These are phyloP conservation scores for Hanseniaspora lindneri DNA, from an alignment of 805 yeast species.

Conservation along the genomic window DNA sequence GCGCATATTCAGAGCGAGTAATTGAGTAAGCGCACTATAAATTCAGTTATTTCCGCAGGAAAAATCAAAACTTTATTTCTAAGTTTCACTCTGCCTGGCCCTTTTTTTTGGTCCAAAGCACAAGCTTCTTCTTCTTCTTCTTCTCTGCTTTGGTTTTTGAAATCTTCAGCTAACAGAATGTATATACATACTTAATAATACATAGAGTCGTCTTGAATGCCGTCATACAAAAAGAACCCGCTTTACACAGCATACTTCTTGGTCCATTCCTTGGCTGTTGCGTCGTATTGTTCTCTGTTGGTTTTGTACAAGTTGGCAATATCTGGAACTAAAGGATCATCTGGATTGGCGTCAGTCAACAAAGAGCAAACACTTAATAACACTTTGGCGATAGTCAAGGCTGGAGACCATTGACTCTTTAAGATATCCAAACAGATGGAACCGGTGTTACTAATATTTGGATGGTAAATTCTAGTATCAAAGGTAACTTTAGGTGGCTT, in stretches of 20 bases:
- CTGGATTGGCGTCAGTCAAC: constrained; percentile 96
- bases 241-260: constrained; percentile 83
- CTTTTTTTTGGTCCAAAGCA: no score
- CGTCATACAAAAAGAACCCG: not conserved
- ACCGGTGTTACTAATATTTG: constrained; percentile 92
- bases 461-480: constrained; percentile 94
- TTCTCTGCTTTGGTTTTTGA: no score
- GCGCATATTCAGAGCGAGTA: no score
- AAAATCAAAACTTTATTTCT: no score
- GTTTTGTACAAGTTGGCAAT: constrained; percentile 93
- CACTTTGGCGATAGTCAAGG: constrained; percentile 90
- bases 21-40: no score
- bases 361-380: constrained; percentile 87
- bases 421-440: constrained; percentile 92
- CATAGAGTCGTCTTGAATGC: not conserved
- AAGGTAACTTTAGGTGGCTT: constrained; percentile 92
- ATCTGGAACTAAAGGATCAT: constrained; percentile 97
- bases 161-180: no score
- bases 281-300: constrained; percentile 86
- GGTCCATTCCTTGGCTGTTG: constrained; percentile 97
- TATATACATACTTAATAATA: no score
- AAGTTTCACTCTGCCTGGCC: no score
- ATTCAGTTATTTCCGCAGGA: no score
- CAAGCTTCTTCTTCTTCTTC: no score
- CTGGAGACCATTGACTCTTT: constrained; percentile 99